Evolutionary conservation across 2,329 filamentous ascomycete species (phyloP).

Genomic region (Monosporascus sp.): DNA sequence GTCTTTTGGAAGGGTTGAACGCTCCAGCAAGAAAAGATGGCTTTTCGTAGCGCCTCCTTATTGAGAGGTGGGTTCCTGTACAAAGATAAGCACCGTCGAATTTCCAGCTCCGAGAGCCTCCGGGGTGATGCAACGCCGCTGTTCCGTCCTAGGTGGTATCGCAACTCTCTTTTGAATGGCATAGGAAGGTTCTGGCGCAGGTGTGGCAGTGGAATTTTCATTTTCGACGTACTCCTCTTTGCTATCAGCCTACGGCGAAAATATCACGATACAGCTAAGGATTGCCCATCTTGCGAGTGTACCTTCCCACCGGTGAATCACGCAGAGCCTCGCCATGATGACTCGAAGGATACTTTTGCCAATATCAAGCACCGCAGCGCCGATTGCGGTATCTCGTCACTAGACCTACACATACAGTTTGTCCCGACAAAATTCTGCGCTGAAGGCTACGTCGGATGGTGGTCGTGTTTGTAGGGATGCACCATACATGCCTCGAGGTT

Average conservation of each 20-base stretch:
- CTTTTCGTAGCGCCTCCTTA: no score
- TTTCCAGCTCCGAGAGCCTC: neutral
- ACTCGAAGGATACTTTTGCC: conserved; percentile 31
- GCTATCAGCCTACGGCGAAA: neutral
- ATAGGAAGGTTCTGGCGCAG: neutral
- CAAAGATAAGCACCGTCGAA: conserved; percentile 6
- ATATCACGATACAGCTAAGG: neutral
- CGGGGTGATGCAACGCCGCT: conserved; percentile 2
- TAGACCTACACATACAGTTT: conserved; percentile 35
- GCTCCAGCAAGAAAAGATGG: no score
- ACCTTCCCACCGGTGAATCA: neutral
- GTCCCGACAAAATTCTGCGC: conserved; percentile 30
- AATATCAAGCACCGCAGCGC: conserved; percentile 37
- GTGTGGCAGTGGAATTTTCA: neutral
- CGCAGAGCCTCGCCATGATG: conserved; percentile 4
- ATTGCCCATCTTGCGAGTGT: neutral
- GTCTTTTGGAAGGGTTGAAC: no score
- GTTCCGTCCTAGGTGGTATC: neutral
- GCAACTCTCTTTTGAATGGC: neutral
- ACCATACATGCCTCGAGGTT: conserved; percentile 39
- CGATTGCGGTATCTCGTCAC: conserved; percentile 38
- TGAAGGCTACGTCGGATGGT: conserved; percentile 37
- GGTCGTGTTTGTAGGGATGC: conserved; percentile 40
- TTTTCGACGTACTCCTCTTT: neutral
- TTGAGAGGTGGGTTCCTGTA: neutral